phyloP scores from a whole-genome alignment of 805 yeast genomes.

The Candida gorgasii region DNA sequence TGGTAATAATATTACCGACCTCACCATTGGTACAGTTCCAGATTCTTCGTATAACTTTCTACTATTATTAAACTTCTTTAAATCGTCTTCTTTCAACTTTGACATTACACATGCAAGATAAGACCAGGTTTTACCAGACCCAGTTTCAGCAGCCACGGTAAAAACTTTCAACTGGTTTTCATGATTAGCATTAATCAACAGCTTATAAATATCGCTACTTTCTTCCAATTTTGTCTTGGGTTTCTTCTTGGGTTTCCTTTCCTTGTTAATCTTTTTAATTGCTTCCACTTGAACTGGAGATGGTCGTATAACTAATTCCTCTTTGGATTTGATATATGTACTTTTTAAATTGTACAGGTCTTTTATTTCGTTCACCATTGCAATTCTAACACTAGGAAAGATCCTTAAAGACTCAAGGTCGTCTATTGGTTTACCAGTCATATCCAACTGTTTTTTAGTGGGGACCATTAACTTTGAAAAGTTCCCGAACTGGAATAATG shows the following conservation, averaged over 20 bases:
- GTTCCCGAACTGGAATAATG: conserved; percentile 41
- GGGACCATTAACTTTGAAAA: conserved; percentile 50
- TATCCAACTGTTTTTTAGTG: conserved; percentile 37
- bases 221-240: conserved; percentile 19
- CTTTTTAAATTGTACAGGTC: conserved; percentile 32
- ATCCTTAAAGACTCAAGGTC: conserved; percentile 69
- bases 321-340: conserved; percentile 32
- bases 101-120: conserved; percentile 77
- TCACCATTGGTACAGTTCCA: conserved; percentile 40
- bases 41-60: conserved; percentile 22
- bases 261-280: conserved; percentile 53
- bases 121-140: conserved; percentile 95
- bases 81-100: conserved; percentile 60
- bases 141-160: conserved; percentile 94
- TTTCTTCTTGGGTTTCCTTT: conserved; percentile 31
- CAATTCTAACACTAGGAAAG: conserved; percentile 63
- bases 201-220: conserved; percentile 26
- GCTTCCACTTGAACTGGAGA: conserved; percentile 85
- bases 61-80: conserved; percentile 22
- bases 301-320: conserved; percentile 47
- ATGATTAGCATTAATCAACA: conserved; percentile 31
- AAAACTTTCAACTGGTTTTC: conserved; percentile 51
- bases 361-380: conserved; percentile 56
- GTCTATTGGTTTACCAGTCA: conserved; percentile 47
- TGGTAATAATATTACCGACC: conserved; percentile 81